Conservation (phyloP, 1,139 yeast species). For the Debaryomyces singareniensis region DNA sequence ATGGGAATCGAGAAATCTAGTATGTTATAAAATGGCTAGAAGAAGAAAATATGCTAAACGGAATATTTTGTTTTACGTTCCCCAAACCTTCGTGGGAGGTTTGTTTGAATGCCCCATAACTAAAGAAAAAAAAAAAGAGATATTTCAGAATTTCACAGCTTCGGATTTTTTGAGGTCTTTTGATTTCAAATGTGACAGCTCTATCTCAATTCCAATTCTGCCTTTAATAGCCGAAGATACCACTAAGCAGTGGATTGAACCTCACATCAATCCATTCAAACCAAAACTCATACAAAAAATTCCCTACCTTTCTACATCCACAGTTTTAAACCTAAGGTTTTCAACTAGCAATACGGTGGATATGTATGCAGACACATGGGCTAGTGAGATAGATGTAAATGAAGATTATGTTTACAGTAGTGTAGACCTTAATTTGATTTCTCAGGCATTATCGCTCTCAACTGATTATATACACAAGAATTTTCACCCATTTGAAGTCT, state of each 20-base stretch:
- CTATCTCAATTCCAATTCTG: constrained; percentile 38
- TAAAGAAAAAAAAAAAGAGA: constrained; percentile 12
- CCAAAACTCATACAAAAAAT: constrained; percentile 39
- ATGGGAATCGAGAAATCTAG: constrained; percentile 28
- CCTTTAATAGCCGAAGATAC: constrained; percentile 60
- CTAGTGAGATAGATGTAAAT: constrained; percentile 38
- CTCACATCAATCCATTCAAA: constrained; percentile 13
- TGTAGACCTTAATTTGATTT: constrained; percentile 29
- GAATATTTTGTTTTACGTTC: constrained; percentile 45
- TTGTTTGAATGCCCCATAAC: constrained; percentile 48
- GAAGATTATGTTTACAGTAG: constrained; percentile 43
- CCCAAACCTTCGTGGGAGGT: constrained; percentile 63
- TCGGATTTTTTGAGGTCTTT: constrained; percentile 13
- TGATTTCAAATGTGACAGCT: constrained; percentile 28
- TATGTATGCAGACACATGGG: constrained; percentile 40
- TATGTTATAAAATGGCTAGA: constrained; percentile 60
- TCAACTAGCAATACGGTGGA: constrained; percentile 20
- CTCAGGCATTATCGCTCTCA: constrained; percentile 26
- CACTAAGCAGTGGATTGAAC: constrained; percentile 41
- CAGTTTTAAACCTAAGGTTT: constrained; percentile 37
- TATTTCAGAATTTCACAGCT: constrained; percentile 11
- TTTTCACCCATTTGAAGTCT: constrained; percentile 22
- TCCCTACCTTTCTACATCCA: constrained; percentile 55
- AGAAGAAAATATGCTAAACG: constrained; percentile 52
- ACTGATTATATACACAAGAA: constrained; percentile 22